Conservation (phyloP, 352 stramenopile genomes). For the Pythium myriotylum region DNA sequence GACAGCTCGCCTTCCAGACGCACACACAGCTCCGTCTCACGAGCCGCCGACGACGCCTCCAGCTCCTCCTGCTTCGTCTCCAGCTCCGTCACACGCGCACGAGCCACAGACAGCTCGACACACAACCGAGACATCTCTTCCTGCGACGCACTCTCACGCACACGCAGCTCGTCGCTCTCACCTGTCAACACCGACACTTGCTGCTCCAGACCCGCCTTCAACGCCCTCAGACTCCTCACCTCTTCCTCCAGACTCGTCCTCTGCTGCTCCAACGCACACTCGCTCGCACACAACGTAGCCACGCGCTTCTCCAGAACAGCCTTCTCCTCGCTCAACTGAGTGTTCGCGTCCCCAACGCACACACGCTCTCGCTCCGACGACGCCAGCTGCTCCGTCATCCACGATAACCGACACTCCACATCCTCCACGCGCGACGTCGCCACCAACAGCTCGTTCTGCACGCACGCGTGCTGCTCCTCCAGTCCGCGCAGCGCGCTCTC, state of each 20-base stretch:
- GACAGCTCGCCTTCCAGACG: slow-evolving; percentile 2
- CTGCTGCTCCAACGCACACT: too few species aligned
- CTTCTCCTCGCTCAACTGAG: too few species aligned
- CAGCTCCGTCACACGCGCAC: not conserved
- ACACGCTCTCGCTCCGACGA: too few species aligned
- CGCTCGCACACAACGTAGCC: too few species aligned
- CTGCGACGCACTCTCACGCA: not conserved
- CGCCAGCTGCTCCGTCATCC: too few species aligned
- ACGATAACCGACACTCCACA: too few species aligned
- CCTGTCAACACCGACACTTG: not conserved
- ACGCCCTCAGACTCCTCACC: too few species aligned
- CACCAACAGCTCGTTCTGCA: not conserved
- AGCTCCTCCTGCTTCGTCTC: slow-evolving; percentile 3
- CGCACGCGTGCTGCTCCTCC: not conserved
- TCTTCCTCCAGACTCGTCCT: too few species aligned
- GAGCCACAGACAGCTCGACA: not conserved
- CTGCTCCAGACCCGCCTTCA: not conserved
- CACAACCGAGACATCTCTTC: not conserved
- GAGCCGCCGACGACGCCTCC: not conserved
- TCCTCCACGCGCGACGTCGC: too few species aligned
- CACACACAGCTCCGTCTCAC: not conserved
- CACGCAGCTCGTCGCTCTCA: not conserved
- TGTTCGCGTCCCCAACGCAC: too few species aligned
- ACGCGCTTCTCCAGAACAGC: too few species aligned
- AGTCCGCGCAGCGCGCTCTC: not conserved